These are phyloP conservation scores for Zygosaccharomyces sapae DNA, from an alignment of 1,139 yeast species.

Conservation along the genomic window DNA sequence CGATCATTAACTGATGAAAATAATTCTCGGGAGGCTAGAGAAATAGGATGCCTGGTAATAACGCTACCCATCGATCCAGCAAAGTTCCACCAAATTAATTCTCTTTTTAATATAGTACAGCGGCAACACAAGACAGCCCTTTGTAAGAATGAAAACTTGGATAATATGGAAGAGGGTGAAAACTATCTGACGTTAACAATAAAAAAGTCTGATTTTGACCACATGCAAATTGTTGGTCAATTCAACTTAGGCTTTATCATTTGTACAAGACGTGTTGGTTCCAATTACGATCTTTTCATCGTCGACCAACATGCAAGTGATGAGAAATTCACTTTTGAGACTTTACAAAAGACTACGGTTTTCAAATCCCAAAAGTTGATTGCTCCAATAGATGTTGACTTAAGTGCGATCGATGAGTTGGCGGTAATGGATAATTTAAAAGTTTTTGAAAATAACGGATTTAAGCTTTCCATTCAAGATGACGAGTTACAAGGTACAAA, in stretches of 20 bases:
- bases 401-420: slow-evolving; percentile 76
- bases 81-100: background rate
- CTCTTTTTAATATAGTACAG: background rate
- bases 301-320: slow-evolving; percentile 98
- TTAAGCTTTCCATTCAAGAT: slow-evolving; percentile 48
- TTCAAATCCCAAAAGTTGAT: slow-evolving; percentile 71
- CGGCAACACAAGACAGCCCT: slow-evolving; percentile 13
- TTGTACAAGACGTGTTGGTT: slow-evolving; percentile 47
- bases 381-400: slow-evolving; percentile 56
- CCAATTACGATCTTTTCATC: slow-evolving; percentile 62
- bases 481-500: slow-evolving; percentile 53
- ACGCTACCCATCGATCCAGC: background rate
- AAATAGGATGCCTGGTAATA: background rate
- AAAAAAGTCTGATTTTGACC: slow-evolving; percentile 57
- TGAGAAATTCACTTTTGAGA: slow-evolving; percentile 82
- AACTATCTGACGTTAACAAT: slow-evolving; percentile 51
- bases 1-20: slow-evolving; percentile 8
- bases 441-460: slow-evolving; percentile 71
- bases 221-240: slow-evolving; percentile 83
- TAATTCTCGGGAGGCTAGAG: background rate
- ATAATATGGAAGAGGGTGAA: slow-evolving; percentile 51
- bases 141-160: slow-evolving; percentile 28
- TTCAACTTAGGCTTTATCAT: slow-evolving; percentile 88
- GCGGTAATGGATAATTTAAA: slow-evolving; percentile 55
- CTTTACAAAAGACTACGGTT: slow-evolving; percentile 49